Base-by-base conservation (phyloP, 176 grass and related monocot genomes). In the Aechmea fasciata region DNA sequence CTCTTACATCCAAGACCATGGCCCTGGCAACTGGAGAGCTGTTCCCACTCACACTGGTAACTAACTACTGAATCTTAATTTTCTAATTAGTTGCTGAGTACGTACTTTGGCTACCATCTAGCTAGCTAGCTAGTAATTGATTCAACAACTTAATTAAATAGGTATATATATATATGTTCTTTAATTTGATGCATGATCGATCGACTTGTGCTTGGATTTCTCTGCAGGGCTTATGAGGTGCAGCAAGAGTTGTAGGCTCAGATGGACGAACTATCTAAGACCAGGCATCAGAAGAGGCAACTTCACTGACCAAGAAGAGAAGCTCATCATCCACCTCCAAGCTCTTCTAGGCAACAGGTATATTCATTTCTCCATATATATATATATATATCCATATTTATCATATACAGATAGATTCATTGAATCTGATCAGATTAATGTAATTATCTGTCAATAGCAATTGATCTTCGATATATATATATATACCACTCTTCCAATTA, bases 221-320 rank as follows among this genome's bases (percentile, higher is more conserved):
- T 48, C n/a, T n/a, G n/a, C 87, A 96, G 85, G 89, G 9, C 62
- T 93, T 19, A 64, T 75, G 77, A 81, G 90, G 14, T 93, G 90
- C 71, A 93, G 90, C 70, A 93, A 93, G 76, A 93, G 90, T 81
- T 93, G 90, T 62, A 87, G 90, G 17, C 90, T 93, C 12, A 87
- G 90, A 33, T 93, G 90, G 90, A 89, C 85, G 63, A 93, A 93
- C 78, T 93, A 93, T 54, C 85, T 93, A 23, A 87, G 90, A 3
- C 90, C 85, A 2, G 85, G 90, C 48, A 93, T 93, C 80, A 80
- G 79, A n/a, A 78, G 90, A 24, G 90, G 90, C 54, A 78, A 78
- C 73, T 93, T 89, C 70, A 86, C 90, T 64, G 74, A 81, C 11
- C 63, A 81, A 64, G 90, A 93, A 77, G 90, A 89, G 73, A 64